phyloP scores from a whole-genome alignment of 139 green algal species.

The Coccomyxa sp. region DNA sequence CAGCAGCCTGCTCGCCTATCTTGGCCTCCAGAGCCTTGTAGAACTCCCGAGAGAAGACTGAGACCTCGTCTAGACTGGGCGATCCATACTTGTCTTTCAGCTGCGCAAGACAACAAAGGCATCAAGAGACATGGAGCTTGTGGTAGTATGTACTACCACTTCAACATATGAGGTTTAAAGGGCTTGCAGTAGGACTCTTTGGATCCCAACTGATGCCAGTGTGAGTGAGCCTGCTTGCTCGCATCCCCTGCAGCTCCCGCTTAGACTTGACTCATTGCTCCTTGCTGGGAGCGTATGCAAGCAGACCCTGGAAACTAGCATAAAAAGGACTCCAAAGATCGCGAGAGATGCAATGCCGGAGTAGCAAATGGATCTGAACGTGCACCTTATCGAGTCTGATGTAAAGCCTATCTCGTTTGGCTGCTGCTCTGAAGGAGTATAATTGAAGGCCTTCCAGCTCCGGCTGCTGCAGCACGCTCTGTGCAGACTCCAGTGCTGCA shows the following conservation, averaged over 20 bases:
- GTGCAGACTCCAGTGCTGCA: not conserved
- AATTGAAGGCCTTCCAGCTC: not conserved
- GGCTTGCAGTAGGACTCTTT: too few species aligned
- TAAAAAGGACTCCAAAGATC: too few species aligned
- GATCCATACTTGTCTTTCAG: not conserved
- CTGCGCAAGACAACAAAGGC: not conserved
- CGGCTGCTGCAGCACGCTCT: not conserved
- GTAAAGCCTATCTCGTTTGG: not conserved
- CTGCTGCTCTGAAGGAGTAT: not conserved
- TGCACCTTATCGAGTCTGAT: not conserved
- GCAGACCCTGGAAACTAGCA: too few species aligned
- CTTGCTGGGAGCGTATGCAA: too few species aligned
- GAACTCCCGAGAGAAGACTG: not conserved
- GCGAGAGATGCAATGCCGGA: not conserved
- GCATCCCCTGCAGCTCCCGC: too few species aligned
- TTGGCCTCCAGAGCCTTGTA: not conserved
- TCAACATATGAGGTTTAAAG: not conserved
- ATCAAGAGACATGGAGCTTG: not conserved
- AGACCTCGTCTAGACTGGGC: not conserved
- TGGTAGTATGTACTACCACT: not conserved
- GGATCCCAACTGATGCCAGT: too few species aligned
- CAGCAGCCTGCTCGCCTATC: not conserved
- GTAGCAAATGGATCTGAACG: not conserved
- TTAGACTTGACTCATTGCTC: too few species aligned
- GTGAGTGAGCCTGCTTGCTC: too few species aligned